Base-by-base conservation (phyloP, 352 stramenopile genomes). In the Pelagophyceae sp. region DNA sequence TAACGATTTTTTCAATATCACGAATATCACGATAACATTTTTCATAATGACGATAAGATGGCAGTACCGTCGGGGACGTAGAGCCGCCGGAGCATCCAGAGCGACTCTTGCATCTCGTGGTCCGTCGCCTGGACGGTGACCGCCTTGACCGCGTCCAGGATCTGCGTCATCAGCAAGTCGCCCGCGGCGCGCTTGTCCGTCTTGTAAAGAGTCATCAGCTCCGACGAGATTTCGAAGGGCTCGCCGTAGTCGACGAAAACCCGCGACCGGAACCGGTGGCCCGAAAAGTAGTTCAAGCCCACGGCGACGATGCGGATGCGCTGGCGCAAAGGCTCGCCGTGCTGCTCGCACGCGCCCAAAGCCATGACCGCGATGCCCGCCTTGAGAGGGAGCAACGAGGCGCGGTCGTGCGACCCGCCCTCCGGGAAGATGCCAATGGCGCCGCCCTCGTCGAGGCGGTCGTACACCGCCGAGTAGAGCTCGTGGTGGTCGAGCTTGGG, bases 341-440 rank as follows among this genome's bases (percentile, higher is more conserved):
- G 95, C 84, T 96, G 94, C 84, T 98, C 94, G 72, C 97, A 91
- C 58, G 93, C 93, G 32, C 91, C 93, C 51, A 98, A 93, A 20
- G 95, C 96, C 90, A 99, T 99, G 51, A 98, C 86, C n/a, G 94
- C 93, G 45, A 99, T 93, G 38, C 96, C 95, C 74, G 94, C 94
- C 85, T 99, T 99, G 33, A 99, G 87, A 27, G 95, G 95, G 40
- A 99, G 82, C 64, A 99, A 79, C 80, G 98, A 93, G 20, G 95
- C 98, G 78, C 94, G 87, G 82, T 99, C 96, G 83, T 99, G 96
- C 37, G 89, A 97, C 20, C 96, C 96, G 58, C 95, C 96, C 82
- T 99, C 96, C 0, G 96, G 96, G 80, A 99, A 99, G 65, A 99
- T 99, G 3, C 91, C 93, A 70, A 97, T 94, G 76, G 88, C 94